A percentile compares a stretch with the other conserved stretches of the same genome.
Evolutionary conservation across 176 grass and related monocot genomes (phyloP).

Genomic region (Triticum monococcum): DNA sequence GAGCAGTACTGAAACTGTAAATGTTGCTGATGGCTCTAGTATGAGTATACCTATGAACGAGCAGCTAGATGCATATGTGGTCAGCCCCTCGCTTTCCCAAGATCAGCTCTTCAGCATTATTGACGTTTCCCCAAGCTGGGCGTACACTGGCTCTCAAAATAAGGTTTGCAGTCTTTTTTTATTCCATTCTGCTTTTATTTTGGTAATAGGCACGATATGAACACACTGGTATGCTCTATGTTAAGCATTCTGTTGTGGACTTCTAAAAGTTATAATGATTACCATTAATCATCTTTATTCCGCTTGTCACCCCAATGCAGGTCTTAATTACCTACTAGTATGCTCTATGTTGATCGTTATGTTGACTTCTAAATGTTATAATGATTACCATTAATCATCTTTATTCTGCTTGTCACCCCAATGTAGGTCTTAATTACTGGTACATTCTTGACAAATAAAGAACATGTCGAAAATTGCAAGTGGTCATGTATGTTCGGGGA

Average conservation of each 20-base stretch:
- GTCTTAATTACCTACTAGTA: conserved; percentile 57
- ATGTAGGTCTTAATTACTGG: conserved; percentile 85
- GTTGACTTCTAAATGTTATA: not conserved
- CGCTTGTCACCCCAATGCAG: conserved; percentile 35
- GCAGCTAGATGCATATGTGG: conserved; percentile 65
- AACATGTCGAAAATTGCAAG: conserved; percentile 69
- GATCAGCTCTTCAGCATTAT: conserved; percentile 99
- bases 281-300: conserved; percentile 2
- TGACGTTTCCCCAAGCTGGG: conserved; percentile 91
- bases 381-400: conserved; percentile 3
- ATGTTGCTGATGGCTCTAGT: conserved; percentile 58
- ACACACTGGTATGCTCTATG: not conserved
- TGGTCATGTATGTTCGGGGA: conserved; percentile 99
- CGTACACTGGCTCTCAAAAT: conserved; percentile 41
- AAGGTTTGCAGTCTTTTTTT: conserved; percentile 54
- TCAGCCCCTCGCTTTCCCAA: conserved; percentile 89
- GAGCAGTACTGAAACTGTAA: conserved; percentile 61
- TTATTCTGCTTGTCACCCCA: conserved; percentile 12
- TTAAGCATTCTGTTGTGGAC: not conserved
- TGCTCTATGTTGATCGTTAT: conserved; percentile 1
- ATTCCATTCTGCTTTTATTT: not conserved
- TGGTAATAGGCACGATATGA: not conserved
- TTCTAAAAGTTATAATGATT: conserved; percentile 8
- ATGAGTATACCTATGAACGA: conserved; percentile 71
- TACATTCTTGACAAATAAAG: conserved; percentile 91